Percentiles rank a stretch among this genome's conserved stretches.
These are phyloP conservation scores for Arachis stenosperma DNA, from an alignment of 306 rosid species.

Conservation along the genomic window DNA sequence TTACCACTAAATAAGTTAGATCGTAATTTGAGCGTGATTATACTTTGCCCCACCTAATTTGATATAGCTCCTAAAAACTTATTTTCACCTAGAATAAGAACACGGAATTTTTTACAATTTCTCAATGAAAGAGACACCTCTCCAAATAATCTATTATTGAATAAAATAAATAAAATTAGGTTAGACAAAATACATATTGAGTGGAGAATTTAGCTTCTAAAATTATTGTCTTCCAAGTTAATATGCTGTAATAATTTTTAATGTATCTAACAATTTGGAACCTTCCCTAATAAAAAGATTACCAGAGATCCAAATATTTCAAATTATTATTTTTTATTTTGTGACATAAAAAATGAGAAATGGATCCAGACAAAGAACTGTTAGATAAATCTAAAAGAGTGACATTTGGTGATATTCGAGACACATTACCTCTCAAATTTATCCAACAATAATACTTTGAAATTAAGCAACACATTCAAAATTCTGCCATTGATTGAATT, in stretches of 20 bases:
- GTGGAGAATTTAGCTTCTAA: conserved; percentile 26
- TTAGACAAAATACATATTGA: conserved; percentile 21
- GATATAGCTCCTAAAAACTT: conserved; percentile 26
- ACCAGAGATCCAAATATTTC: conserved; percentile 4
- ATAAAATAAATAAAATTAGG: not conserved
- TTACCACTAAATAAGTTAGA: conserved; percentile 29
- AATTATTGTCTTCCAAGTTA: conserved; percentile 13
- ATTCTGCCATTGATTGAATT: conserved; percentile 29
- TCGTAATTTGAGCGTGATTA: not conserved
- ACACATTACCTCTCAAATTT: conserved; percentile 33
- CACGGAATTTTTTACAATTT: not conserved
- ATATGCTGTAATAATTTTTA: not conserved
- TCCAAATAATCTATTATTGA: conserved; percentile 24
- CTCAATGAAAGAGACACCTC: conserved; percentile 7
- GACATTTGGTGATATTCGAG: conserved; percentile 42
- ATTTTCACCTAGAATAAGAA: conserved; percentile 22
- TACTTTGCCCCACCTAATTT: not conserved
- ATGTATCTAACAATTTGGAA: conserved; percentile 33
- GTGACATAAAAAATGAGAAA: conserved; percentile 33
- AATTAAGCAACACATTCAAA: conserved; percentile 27
- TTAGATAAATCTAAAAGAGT: not conserved
- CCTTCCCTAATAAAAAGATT: conserved; percentile 28
- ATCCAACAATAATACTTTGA: not conserved
- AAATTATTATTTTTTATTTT: not conserved
- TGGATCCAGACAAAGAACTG: conserved; percentile 40